Evolutionary conservation across 768 basidiomycete genomes (phyloP).

Genomic region (Rhizopogon vulgaris): DNA sequence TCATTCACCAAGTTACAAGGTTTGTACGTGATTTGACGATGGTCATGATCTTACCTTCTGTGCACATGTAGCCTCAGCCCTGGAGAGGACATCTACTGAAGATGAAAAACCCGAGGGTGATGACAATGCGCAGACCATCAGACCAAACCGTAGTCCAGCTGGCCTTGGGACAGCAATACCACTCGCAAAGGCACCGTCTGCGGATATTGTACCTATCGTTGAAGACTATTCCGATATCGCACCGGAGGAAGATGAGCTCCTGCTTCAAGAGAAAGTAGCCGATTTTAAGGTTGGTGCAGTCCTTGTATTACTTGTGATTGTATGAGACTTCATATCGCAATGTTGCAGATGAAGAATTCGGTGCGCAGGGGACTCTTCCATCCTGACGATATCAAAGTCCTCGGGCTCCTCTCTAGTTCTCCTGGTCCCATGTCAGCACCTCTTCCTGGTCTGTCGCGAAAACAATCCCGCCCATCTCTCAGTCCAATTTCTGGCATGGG

Average conservation of each 20-base stretch:
- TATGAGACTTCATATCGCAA: background rate
- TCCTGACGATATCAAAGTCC: conserved; percentile 82
- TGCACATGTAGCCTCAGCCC: conserved; percentile 31
- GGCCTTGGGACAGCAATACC: conserved; percentile 41
- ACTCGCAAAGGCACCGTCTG: conserved; percentile 55
- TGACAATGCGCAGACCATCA: conserved; percentile 77
- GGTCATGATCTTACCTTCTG: background rate
- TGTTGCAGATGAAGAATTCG: conserved; percentile 58
- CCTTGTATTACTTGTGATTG: background rate
- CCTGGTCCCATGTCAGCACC: conserved; percentile 67
- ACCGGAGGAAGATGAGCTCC: conserved; percentile 67
- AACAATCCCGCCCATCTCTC: conserved; percentile 47
- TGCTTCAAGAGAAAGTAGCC: conserved; percentile 71
- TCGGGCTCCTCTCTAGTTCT: conserved; percentile 44
- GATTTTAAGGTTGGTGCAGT: conserved; percentile 63
- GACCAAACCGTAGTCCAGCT: conserved; percentile 67
- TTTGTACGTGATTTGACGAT: conserved; percentile 11
- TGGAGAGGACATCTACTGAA: conserved; percentile 54
- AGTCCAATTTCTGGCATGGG: conserved; percentile 34
- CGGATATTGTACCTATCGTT: conserved; percentile 59
- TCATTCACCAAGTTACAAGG: conserved; percentile 81
- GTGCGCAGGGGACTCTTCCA: conserved; percentile 75
- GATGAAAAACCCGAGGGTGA: conserved; percentile 53
- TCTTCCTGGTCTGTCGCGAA: conserved; percentile 48
- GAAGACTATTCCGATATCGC: conserved; percentile 93